Evolutionary conservation across 768 basidiomycete species (phyloP), one percentile per base, ranked within the genome.

Genomic region (Rhodotorula sphaerocarpa): DNA sequence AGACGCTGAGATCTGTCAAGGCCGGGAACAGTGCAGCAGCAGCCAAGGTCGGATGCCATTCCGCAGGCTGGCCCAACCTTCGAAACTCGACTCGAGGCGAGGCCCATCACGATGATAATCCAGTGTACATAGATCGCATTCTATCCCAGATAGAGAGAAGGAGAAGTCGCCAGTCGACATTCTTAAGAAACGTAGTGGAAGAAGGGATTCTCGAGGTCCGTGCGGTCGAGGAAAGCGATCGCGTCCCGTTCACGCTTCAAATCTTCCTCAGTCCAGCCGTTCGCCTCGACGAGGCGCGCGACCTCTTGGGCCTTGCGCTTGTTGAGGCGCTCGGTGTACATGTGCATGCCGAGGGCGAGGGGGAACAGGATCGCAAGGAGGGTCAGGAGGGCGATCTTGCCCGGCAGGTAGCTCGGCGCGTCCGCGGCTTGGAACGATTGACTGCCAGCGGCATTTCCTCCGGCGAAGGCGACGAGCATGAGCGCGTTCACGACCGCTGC

Each of bases 381-480:
- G 7, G 83, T 76, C 77, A 84, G 79, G 67, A 86, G 84, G 1
- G 84, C 79, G 16, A 81, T 80, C 70, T 86, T 86, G 36, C 84
- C 84, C 0, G 62, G 63, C 10, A 56, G n/a, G 44, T 86, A 86
- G 21, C 70, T 78, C 0, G 83, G 83, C 5, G 82, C 82, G 65
- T 83, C 82, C 64, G 81, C 79, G 0, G 84, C 81, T 46, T 80
- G 82, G 71, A 86, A 84, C 21, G 84, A 83, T 70, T 83, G 80
- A 0, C 82, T 79, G 10, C 85, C 84, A 55, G 83, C 78, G 47
- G 84, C 81, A 69, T 85, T 85, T 23, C 84, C 84, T 25, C 82
- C 62, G 7, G 21, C 21, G 59, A 67, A 67, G 1, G 61, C 50
- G 28, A 55, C 25, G 33, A 66, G 65, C 25, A 66, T 31, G 5